Percentiles rank a stretch among this genome's conserved stretches.
These are phyloP conservation scores for Trichosporon sp. DNA, from an alignment of 1,284 basidiomycete species.

Conservation along the genomic window DNA sequence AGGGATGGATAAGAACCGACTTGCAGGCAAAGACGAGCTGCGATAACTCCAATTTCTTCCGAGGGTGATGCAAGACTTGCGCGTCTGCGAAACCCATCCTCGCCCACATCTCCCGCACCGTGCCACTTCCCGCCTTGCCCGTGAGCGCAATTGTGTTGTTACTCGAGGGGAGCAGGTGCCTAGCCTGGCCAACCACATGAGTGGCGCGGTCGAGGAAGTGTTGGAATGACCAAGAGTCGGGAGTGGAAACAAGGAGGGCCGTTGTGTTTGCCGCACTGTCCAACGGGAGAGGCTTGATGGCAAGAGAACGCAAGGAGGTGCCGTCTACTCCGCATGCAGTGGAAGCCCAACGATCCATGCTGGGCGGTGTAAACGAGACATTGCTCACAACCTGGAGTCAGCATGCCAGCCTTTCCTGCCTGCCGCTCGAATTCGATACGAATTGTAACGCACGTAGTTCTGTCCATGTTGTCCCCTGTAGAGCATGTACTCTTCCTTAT, in stretches of 20 bases:
- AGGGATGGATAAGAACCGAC: slow-evolving; percentile 9
- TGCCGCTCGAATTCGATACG: too few species aligned
- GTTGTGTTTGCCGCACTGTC: background rate
- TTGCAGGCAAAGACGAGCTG: slow-evolving; percentile 3
- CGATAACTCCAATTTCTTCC: background rate
- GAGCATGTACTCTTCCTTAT: background rate
- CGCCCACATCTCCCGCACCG: background rate
- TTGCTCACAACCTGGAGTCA: background rate
- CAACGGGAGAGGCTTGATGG: background rate
- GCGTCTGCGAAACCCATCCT: background rate
- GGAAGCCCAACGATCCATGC: background rate
- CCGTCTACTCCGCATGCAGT: background rate
- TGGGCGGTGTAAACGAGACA: background rate
- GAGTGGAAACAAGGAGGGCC: background rate
- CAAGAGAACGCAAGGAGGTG: background rate
- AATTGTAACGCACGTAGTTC: background rate
- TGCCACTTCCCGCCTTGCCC: background rate
- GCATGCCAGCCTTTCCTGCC: too few species aligned
- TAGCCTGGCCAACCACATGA: background rate
- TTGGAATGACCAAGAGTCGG: slow-evolving; percentile 10
- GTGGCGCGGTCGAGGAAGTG: slow-evolving; percentile 9
- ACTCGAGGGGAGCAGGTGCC: background rate
- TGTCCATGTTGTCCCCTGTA: background rate
- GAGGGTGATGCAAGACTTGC: background rate
- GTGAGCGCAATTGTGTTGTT: background rate